Evolutionary conservation across 148 eudicot species (phyloP), one percentile per base, ranked within the genome.

Genomic region (Tetragonia tetragonoides): DNA sequence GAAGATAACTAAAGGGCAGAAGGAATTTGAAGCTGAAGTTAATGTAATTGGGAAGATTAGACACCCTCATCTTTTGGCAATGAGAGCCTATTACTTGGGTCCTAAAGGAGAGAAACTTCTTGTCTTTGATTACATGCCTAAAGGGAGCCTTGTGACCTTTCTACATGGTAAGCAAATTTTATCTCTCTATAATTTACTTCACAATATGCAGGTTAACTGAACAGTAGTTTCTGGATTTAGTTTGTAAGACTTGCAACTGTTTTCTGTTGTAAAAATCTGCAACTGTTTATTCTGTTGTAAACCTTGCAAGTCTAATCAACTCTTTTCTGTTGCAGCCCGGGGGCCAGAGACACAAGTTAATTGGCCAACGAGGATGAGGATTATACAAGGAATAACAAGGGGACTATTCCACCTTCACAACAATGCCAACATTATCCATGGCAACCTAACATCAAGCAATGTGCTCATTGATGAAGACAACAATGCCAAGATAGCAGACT

Each of bases 51-150:
- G 98, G 37, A 91, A 84, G 39, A 90, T 93, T 64, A 79, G 98
- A 63, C 97, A 93, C 82, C 89, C 89, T 4, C 90, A 93, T 86
- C 92, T 93, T 41, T 80, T 93, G 78, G 91, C 98, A n/a, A 77
- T 93, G 85, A 93, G 98, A 70, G 98, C 98, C 75, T 93, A 91
- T 77, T 93, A 93, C 53, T 63, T 90, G 70, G 98, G 98, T 4
- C 97, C 98, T 21, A 93, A 91, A 83, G 98, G 98, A 70, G 98
- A 93, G 77, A 93, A 93, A 83, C 96, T 93, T 81, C 94, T 93
- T 83, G 98, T 93, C 77, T 93, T 93, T 44, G 98, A 93, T 79
- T 93, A 91, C 83, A 91, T 91, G 85, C 85, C 86, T 24, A 90
- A 82, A 67, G 98, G 97, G 56, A 93, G 98, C 79, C 90, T 93